Percentiles rank a stretch among this genome's conserved stretches.
phyloP scores from a whole-genome alignment of 495 filamentous ascomycete genomes.

The Bacidia gigantensis region DNA sequence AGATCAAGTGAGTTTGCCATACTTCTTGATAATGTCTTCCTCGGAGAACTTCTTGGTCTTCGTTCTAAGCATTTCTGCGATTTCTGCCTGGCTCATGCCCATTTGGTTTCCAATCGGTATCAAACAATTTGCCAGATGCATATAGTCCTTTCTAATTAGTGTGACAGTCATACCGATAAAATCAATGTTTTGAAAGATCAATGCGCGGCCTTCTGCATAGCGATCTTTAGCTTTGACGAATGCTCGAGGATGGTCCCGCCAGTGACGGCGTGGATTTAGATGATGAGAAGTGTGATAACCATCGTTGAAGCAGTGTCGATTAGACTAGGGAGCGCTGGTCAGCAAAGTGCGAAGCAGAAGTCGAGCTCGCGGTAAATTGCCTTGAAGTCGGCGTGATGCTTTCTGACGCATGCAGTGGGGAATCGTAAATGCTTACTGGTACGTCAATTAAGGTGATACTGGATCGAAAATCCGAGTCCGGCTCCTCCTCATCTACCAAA shows the following conservation, averaged over 20 bases:
- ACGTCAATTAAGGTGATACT: slow-evolving; percentile 65
- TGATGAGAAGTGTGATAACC: slow-evolving; percentile 70
- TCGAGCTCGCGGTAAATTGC: neutral
- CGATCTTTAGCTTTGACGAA: slow-evolving; percentile 48
- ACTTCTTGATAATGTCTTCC: slow-evolving; percentile 43
- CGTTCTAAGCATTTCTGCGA: slow-evolving; percentile 44
- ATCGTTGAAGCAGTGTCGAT: slow-evolving; percentile 64
- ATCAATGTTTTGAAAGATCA: slow-evolving; percentile 60
- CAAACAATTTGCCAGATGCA: slow-evolving; percentile 45
- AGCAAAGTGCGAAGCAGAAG: neutral
- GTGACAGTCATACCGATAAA: slow-evolving; percentile 53
- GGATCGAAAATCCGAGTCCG: slow-evolving; percentile 53
- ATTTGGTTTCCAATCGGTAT: slow-evolving; percentile 59
- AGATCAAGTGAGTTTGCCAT: no score
- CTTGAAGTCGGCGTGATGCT: neutral
- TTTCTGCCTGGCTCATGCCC: slow-evolving; percentile 42
- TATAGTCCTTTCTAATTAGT: slow-evolving; percentile 48
- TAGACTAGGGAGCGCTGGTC: slow-evolving; percentile 34
- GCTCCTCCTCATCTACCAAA: slow-evolving; percentile 53
- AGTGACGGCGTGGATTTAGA: slow-evolving; percentile 58
- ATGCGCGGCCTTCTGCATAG: slow-evolving; percentile 44
- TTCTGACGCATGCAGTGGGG: no score
- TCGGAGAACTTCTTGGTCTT: slow-evolving; percentile 48
- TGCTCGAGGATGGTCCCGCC: slow-evolving; percentile 55
- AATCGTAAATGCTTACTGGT: slow-evolving; percentile 34